These are phyloP conservation scores for Penicillium brasilianum DNA, from an alignment of 2,329 filamentous ascomycete species.

Conservation along the genomic window DNA sequence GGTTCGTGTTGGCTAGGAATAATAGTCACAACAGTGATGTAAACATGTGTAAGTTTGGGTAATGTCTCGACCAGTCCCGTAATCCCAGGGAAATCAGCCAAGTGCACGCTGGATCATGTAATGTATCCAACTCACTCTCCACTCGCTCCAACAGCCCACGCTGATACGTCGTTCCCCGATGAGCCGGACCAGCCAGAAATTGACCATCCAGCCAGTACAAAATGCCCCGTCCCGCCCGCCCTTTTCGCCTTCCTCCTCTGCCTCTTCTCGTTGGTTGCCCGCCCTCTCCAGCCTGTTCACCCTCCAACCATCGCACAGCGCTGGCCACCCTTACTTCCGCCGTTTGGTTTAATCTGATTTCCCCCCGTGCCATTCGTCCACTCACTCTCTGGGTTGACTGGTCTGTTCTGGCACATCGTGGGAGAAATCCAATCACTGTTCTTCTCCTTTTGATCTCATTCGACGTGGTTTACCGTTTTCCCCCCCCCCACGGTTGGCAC, in stretches of 20 bases:
- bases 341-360: slow-evolving; percentile 8
- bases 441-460: not conserved
- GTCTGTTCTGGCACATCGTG: slow-evolving; percentile 2
- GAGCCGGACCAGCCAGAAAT: slow-evolving; percentile 28
- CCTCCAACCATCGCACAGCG: slow-evolving; percentile 37
- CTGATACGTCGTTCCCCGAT: slow-evolving; percentile 11
- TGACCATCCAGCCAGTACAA: slow-evolving; percentile 41
- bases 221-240: slow-evolving; percentile 49
- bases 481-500: slow-evolving; percentile 7
- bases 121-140: not conserved
- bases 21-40: not conserved
- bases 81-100: not conserved
- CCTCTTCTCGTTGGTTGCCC: slow-evolving; percentile 50
- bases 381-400: slow-evolving; percentile 9
- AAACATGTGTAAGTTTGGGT: slow-evolving; percentile 6
- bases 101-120: not conserved
- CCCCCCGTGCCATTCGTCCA: slow-evolving; percentile 2
- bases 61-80: too few relatives aligned
- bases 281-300: slow-evolving; percentile 36
- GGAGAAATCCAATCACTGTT: slow-evolving; percentile 26
- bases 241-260: slow-evolving; percentile 44
- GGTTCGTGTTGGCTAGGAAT: not conserved
- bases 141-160: not conserved
- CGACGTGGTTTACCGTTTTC: not conserved
- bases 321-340: slow-evolving; percentile 23